Evolutionary conservation across 2,329 filamentous ascomycete species (phyloP).

Genomic region (Penicillium sumatraense): DNA sequence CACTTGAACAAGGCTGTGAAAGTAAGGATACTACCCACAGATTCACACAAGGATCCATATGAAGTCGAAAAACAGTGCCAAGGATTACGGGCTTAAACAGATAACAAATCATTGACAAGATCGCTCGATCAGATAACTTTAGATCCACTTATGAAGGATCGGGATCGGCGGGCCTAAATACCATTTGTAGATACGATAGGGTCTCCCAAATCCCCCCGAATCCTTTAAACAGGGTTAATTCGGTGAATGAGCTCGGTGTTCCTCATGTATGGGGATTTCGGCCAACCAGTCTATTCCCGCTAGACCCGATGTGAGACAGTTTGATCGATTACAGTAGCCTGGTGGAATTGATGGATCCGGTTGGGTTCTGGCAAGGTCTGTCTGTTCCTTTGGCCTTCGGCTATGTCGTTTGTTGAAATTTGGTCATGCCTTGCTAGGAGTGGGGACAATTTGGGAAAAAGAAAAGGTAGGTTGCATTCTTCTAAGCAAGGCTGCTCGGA

Average conservation of each 20-base stretch:
- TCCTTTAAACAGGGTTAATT: no score
- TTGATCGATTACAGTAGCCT: background rate
- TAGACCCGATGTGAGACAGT: background rate
- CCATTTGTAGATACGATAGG: no score
- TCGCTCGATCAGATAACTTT: constrained; percentile 1
- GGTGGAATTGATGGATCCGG: background rate
- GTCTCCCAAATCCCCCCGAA: no score
- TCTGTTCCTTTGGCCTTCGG: background rate
- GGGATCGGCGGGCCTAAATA: background rate
- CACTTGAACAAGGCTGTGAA: background rate
- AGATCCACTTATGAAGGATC: background rate
- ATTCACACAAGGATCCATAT: background rate
- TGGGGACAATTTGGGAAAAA: background rate
- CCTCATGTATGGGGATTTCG: background rate
- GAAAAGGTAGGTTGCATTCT: background rate
- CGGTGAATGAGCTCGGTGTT: background rate
- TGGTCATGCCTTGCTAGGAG: background rate
- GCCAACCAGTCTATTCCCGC: background rate
- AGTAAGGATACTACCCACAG: background rate
- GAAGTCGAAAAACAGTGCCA: background rate
- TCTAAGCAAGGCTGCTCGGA: no score
- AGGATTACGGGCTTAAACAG: background rate
- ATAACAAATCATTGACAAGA: background rate
- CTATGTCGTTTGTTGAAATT: background rate
- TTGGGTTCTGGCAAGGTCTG: no score